Evolutionary conservation across 805 yeast species (phyloP).

Genomic region (Saccharomycopsis fermentans): DNA sequence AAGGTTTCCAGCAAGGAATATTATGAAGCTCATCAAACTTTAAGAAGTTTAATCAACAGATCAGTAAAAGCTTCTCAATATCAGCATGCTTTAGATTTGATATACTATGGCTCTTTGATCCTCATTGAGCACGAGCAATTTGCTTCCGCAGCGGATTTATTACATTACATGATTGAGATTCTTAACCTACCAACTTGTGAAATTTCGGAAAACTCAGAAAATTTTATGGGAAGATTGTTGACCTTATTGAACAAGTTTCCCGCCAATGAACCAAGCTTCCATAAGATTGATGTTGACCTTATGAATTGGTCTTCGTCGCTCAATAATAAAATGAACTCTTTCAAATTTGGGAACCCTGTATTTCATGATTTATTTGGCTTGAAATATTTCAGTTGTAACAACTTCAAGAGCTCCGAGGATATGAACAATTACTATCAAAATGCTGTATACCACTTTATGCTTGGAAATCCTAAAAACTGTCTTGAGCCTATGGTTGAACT

Average conservation of each 20-base stretch:
- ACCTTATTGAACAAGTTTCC: conserved; percentile 35
- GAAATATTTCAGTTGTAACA: conserved; percentile 37
- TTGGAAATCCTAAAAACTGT: conserved; percentile 45
- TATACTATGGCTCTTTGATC: conserved; percentile 61
- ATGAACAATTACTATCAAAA: background rate
- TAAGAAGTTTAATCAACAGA: conserved; percentile 82
- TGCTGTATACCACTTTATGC: conserved; percentile 63
- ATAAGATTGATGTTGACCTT: conserved; percentile 56
- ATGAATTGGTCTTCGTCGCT: conserved; percentile 46
- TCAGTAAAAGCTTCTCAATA: conserved; percentile 61
- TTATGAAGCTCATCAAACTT: conserved; percentile 94
- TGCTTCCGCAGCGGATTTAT: conserved; percentile 75
- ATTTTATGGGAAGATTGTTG: conserved; percentile 28
- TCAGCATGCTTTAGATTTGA: conserved; percentile 60
- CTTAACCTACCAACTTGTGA: conserved; percentile 38
- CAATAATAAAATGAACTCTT: conserved; percentile 31
- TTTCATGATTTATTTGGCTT: conserved; percentile 67
- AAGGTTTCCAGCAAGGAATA: conserved; percentile 66
- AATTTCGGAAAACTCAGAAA: conserved; percentile 20
- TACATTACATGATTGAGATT: conserved; percentile 61
- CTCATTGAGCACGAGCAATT: conserved; percentile 61
- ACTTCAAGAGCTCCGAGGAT: background rate
- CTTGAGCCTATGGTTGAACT: conserved; percentile 26
- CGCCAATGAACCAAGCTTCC: conserved; percentile 48
- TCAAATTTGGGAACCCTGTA: conserved; percentile 62